Base-by-base conservation (phyloP, 768 basidiomycete genomes). In the Coprinopsis marcescibilis region DNA sequence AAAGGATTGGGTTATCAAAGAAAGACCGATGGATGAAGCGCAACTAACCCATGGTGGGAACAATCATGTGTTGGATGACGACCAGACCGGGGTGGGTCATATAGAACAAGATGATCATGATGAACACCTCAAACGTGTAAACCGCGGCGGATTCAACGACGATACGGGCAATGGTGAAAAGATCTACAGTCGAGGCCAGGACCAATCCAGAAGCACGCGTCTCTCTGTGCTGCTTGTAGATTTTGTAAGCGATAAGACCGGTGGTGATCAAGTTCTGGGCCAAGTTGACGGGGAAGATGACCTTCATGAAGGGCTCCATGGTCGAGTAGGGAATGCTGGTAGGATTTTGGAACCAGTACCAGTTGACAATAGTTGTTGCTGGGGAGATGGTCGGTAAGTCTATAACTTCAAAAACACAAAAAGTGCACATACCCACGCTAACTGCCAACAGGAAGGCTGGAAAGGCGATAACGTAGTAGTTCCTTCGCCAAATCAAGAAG, bases 201-300 rank as follows among this genome's bases (percentile, higher is more conserved):
- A 37, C 11, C 34, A 32, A 32, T 8, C 35, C 36, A 3, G 24
- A 24, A 2, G 21, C 21, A 6, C 14, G 34, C 2, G 36, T 23
- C 11, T 12, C 17, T 11, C 21, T 19, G 36, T 38, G 36, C 14
- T 27, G 35, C 19, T 21, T 13, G 30, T 25, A 36, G 3, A 46
- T 46, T 27, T 25, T 14, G 35, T 38, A 46, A 11, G 35, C 17
- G 23, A 46, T 46, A 26, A 46, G 25, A 6, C 35, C 34, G 17
- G 45, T 46, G 15, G 45, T 46, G 14, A 46, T 20, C 15, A 46
- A n/a, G 34, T 38, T 46, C 15, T 46, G 45, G n/a, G 25, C 35
- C 3, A 46, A 25, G 34, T 46, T 46, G 35, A 46, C 12, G 14
- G 45, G 45, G 20, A 13, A 46, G 12, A 38, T 20, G n/a, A 46